These are phyloP conservation scores for Hyphopichia buzzinii DNA, from an alignment of 1,139 yeast species.

Conservation along the genomic window DNA sequence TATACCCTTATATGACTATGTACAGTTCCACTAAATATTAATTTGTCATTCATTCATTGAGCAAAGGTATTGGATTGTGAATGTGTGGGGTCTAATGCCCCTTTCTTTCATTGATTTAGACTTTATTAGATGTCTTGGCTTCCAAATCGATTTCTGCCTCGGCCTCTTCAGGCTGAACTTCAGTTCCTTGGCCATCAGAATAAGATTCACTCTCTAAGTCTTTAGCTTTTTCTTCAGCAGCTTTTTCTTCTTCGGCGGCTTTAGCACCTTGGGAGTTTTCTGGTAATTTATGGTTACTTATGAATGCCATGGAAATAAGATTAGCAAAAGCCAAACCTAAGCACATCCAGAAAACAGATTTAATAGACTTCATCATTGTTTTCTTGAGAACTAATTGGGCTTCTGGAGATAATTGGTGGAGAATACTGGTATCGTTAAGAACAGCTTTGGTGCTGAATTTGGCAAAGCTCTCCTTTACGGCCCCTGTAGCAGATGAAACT, in stretches of 20 bases:
- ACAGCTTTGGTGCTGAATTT: constrained; percentile 14
- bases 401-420: constrained; percentile 21
- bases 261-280: neutral
- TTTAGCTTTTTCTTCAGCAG: neutral
- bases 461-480: constrained; percentile 19
- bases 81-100: too few species aligned
- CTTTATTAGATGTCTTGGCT: too few species aligned
- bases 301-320: constrained; percentile 19
- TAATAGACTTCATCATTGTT: constrained; percentile 29
- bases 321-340: constrained; percentile 26
- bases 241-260: neutral
- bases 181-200: too few species aligned
- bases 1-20: too few species aligned
- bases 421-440: constrained; percentile 16
- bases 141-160: too few species aligned
- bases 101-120: too few species aligned
- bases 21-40: too few species aligned
- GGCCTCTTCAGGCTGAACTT: too few species aligned
- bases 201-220: neutral
- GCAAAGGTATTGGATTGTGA: too few species aligned
- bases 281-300: constrained; percentile 34
- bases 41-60: too few species aligned
- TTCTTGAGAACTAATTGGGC: constrained; percentile 25
- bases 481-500: constrained; percentile 15
- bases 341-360: constrained; percentile 32